Evolutionary conservation across 352 stramenopile genomes (phyloP).

Genomic region (Phytophthora pisi): DNA sequence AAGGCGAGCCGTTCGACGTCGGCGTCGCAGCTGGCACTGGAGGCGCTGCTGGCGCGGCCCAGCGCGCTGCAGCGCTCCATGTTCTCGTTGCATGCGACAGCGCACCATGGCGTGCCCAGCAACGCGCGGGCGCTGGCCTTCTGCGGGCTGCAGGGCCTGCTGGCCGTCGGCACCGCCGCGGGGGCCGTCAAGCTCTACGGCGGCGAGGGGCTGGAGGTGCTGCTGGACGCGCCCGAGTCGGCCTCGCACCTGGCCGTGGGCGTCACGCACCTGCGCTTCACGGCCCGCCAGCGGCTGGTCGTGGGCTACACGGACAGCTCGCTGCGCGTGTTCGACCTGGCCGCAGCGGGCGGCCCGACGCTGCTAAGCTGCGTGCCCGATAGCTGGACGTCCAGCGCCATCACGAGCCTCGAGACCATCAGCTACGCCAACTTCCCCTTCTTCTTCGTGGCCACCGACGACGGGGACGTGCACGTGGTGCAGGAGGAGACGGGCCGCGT

Average conservation of each 20-base stretch:
- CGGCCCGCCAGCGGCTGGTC: constrained; percentile 64
- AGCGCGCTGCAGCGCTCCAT: constrained; percentile 47
- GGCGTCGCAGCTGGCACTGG: constrained; percentile 45
- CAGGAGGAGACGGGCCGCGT: constrained; percentile 76
- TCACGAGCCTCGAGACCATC: constrained; percentile 74
- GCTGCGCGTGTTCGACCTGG: constrained; percentile 66
- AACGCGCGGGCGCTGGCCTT: constrained; percentile 67
- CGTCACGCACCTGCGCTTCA: constrained; percentile 67
- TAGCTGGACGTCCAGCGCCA: constrained; percentile 70
- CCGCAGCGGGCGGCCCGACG: constrained; percentile 18
- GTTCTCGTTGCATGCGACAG: constrained; percentile 55
- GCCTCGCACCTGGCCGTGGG: constrained; percentile 44
- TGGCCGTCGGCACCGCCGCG: constrained; percentile 70
- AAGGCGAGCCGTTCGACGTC: constrained; percentile 53
- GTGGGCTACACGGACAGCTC: constrained; percentile 73
- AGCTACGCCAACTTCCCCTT: constrained; percentile 61
- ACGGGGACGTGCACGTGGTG: constrained; percentile 72
- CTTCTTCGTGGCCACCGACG: constrained; percentile 76
- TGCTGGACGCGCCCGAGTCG: constrained; percentile 45
- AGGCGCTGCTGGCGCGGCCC: constrained; percentile 42
- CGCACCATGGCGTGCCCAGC: constrained; percentile 73
- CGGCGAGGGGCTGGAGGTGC: constrained; percentile 59
- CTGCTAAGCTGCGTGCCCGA: constrained; percentile 26
- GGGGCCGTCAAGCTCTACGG: constrained; percentile 76
- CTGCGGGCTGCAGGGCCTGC: constrained; percentile 63